Base-by-base conservation (phyloP, 2,329 filamentous ascomycete species). In the Dactylella cylindrospora region DNA sequence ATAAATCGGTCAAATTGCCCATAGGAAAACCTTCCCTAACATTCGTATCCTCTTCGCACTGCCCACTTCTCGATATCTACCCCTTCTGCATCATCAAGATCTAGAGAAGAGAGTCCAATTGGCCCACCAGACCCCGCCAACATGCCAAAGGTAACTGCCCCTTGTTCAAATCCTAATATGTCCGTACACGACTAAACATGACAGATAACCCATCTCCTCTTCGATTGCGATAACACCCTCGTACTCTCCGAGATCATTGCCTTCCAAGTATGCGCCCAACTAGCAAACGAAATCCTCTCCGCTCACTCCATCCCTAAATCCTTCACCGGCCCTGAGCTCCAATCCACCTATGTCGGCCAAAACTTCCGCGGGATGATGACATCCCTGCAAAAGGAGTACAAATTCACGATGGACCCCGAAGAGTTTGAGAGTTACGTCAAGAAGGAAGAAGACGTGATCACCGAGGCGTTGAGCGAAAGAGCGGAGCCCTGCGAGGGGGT, bases 291-390 rank as follows among this genome's bases (percentile, higher is more conserved):
- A 74, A 88, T 95, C 73, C 83, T 91, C 72, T 78, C 79, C 68
- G 79, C 80, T 70, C 17, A 44, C 10, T 76, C 78, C 69, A 77
- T 88, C 69, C 70, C 78, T 20, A 78, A 82, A 68, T 82, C 80
- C 71, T 95, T 94, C 78, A 90, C 86, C 3, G 86, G 86, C 70
- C 81, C 84, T 40, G 79, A 83, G 61, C 84, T 95, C 66, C 87
- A 95, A 75, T 77, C 79, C 68, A 87, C 95, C 76, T 95, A 94
- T 70, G 88, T 95, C 68, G 90, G 90, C 69, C 86, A 93, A 73
- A 95, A 94, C 80, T 95, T 95, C 80, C 88, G 89, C 68, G 88
- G 88, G 74, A 95, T 95, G 88, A 84, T 95, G 75, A 74, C 77
- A 59, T 83, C 82, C 64, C 82, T 95, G 64, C 84, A 90, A 74